Base-by-base conservation (phyloP, 2,329 filamentous ascomycete species). In the Apiospora pterosperma region DNA sequence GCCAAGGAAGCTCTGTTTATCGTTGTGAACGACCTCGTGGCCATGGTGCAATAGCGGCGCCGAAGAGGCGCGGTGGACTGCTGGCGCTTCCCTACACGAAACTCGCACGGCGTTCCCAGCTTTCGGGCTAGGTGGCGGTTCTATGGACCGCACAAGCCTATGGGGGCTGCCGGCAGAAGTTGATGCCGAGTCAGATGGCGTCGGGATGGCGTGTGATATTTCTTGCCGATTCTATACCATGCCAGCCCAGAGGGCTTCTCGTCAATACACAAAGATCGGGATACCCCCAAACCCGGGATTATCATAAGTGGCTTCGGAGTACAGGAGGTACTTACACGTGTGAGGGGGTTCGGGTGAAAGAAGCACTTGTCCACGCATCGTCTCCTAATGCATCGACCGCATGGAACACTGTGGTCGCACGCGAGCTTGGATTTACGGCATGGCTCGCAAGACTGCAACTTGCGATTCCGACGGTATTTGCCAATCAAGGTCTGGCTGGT, bases 361-460 rank as follows among this genome's bases (percentile, higher is more conserved):
- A 75, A 69, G 64, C 76, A 77, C 59, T 71, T 70, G 23, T 75
- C 71, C 4, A 62, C 69, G 42, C 72, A 72, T 52, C 68, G 69
- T 34, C 72, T 71, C 68, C 66, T 75, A 42, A 77, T 67, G 65
- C 75, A 77, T 34, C 75, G 70, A 59, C 72, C 72, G 62, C 76
- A 77, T 34, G 76, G 76, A n/a, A 76, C 71, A 62, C 72, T 68
- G 69, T 77, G 76, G 65, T 77, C 75, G 65, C 75, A 77, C 61
- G 70, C 71, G 38, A 77, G 68, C 65, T 77, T 77, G 62, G 72
- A 75, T 67, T 74, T 74, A 63, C 76, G 74, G 69, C 70, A 73
- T 60, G 71, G 72, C 65, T 76, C 74, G 39, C 74, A 76, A 28
- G 74, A 76, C 68, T 77, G 76, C 31, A 77, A 63, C 67, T 76